Conservation (phyloP, 2,329 filamentous ascomycete genomes). For the Xylariaceae sp. region DNA sequence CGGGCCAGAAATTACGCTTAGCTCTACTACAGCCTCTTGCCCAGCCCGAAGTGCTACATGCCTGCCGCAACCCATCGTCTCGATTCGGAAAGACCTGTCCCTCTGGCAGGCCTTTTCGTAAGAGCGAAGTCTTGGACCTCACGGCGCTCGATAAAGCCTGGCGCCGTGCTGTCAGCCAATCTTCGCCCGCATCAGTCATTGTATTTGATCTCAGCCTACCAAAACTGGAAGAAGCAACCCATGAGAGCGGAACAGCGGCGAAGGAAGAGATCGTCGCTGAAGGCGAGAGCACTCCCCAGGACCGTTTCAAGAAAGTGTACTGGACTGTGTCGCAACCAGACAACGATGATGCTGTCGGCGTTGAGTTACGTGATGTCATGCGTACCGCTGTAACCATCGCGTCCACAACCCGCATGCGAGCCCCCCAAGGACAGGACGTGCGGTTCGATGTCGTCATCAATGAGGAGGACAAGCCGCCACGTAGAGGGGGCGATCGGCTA, state of each 20-base stretch:
- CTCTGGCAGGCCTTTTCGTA: neutral
- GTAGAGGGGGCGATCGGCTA: neutral
- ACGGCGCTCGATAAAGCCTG: neutral
- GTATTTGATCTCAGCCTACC: neutral
- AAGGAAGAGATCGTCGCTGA: neutral
- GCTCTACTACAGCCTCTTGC: neutral
- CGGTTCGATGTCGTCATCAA: neutral
- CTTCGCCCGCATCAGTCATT: neutral
- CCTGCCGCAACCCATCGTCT: neutral
- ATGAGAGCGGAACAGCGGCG: neutral
- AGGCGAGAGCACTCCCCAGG: neutral
- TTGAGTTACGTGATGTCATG: neutral
- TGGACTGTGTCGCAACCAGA: neutral
- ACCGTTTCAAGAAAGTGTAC: neutral
- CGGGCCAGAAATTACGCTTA: neutral
- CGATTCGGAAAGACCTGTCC: neutral
- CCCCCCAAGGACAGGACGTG: neutral
- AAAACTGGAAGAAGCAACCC: neutral
- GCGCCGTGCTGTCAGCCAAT: neutral
- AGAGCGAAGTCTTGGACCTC: neutral
- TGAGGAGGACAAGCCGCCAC: neutral
- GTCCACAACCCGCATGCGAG: neutral
- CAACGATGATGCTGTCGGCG: neutral
- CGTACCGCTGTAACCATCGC: neutral
- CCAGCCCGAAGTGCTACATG: neutral